These are phyloP conservation scores for Pseudocercospora eumusae DNA, from an alignment of 2,329 filamentous ascomycete genomes.

Conservation along the genomic window DNA sequence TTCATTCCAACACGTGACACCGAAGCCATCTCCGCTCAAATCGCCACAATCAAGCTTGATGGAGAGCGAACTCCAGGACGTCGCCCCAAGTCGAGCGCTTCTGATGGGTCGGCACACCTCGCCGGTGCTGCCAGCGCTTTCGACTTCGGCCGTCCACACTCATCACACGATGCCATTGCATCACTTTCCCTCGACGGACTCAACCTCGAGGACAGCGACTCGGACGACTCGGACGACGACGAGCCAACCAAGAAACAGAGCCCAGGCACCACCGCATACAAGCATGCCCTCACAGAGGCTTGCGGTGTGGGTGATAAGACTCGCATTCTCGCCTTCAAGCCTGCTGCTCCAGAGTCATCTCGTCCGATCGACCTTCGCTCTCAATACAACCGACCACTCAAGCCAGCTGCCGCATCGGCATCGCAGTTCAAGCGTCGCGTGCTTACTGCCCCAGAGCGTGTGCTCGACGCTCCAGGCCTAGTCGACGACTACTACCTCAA, in stretches of 20 bases:
- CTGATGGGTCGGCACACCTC: slow-evolving; percentile 73
- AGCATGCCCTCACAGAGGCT: slow-evolving; percentile 84
- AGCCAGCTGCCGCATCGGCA: slow-evolving; percentile 69
- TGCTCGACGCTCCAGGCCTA: slow-evolving; percentile 91
- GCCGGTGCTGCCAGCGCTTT: slow-evolving; percentile 71
- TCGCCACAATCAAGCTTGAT: slow-evolving; percentile 81
- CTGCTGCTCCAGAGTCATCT: slow-evolving; percentile 93
- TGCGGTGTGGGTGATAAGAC: slow-evolving; percentile 93
- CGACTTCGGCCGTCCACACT: slow-evolving; percentile 61
- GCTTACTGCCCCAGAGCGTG: slow-evolving; percentile 90
- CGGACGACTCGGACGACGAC: slow-evolving; percentile 61
- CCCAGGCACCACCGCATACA: slow-evolving; percentile 85
- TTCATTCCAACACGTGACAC: slow-evolving; percentile 95
- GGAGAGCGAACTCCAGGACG: slow-evolving; percentile 62
- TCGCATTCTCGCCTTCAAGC: slow-evolving; percentile 97
- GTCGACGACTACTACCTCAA: slow-evolving; percentile 99
- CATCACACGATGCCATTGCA: slow-evolving; percentile 60
- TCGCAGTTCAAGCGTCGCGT: slow-evolving; percentile 90
- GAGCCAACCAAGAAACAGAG: slow-evolving; percentile 69
- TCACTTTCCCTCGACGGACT: slow-evolving; percentile 75
- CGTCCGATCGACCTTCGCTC: slow-evolving; percentile 97
- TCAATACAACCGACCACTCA: slow-evolving; percentile 96
- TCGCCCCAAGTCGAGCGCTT: slow-evolving; percentile 68
- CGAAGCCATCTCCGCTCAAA: slow-evolving; percentile 71
- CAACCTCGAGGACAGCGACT: slow-evolving; percentile 71